phyloP scores from a whole-genome alignment of 2,329 filamentous ascomycete genomes.

The Pseudocercospora pini-densiflorae region DNA sequence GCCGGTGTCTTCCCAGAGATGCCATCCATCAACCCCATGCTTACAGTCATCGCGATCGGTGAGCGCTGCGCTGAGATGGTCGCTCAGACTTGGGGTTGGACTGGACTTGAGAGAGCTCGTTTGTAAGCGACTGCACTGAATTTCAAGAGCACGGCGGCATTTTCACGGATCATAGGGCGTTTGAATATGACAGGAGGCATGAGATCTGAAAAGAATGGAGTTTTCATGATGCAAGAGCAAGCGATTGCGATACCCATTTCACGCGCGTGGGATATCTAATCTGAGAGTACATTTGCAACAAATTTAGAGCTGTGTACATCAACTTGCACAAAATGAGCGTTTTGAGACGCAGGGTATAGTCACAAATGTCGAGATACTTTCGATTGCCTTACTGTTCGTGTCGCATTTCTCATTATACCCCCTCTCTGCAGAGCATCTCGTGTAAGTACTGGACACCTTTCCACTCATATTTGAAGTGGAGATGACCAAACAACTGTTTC shows the following conservation, averaged over 20 bases:
- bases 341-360: not conserved
- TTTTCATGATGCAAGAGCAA: conserved; percentile 9
- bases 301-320: conserved; percentile 13
- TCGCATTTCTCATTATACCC: too few relatives aligned
- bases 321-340: conserved; percentile 11
- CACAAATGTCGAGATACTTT: too few relatives aligned
- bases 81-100: conserved; percentile 72
- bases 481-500: too few relatives aligned
- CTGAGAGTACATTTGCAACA: not conserved
- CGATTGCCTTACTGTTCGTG: too few relatives aligned
- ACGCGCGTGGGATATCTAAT: not conserved
- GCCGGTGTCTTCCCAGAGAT: conserved; percentile 89
- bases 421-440: too few relatives aligned
- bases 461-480: too few relatives aligned
- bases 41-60: conserved; percentile 82
- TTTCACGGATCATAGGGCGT: not conserved
- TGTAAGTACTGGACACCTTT: too few relatives aligned
- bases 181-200: not conserved
- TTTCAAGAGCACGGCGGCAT: not conserved
- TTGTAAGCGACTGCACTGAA: conserved; percentile 45
- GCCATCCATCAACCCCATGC: conserved; percentile 86
- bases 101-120: conserved; percentile 57
- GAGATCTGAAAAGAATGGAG: conserved; percentile 4
- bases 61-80: conserved; percentile 86
- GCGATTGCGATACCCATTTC: conserved; percentile 7